Evolutionary conservation across 345 rosid genomes (phyloP).

Genomic region (Clausena lansium): DNA sequence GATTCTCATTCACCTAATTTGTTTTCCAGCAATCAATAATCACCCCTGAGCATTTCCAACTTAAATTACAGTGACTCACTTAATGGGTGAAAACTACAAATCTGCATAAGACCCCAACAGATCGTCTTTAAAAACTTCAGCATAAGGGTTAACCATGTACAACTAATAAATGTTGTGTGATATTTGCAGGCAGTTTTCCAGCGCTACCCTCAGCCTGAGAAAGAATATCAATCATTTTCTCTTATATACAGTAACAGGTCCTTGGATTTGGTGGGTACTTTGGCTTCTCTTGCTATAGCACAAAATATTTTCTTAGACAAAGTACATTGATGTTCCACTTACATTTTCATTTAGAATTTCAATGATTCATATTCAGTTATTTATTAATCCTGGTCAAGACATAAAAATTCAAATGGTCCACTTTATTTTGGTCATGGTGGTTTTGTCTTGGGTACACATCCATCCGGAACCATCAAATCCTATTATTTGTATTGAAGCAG

Average conservation of each 20-base stretch:
- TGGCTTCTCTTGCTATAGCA: slow-evolving; percentile 6
- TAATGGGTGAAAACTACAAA: neutral
- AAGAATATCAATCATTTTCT: slow-evolving; percentile 80
- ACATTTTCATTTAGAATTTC: neutral
- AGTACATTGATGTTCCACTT: neutral
- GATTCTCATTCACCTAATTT: neutral
- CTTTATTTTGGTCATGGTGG: neutral
- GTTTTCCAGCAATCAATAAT: neutral
- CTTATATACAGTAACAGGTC: slow-evolving; percentile 71
- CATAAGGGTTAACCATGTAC: neutral
- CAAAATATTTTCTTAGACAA: neutral
- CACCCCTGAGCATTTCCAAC: neutral
- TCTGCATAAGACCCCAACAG: neutral
- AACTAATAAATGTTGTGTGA: neutral
- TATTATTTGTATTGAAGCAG: neutral
- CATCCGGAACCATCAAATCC: neutral
- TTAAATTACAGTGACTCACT: neutral
- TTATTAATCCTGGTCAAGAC: neutral
- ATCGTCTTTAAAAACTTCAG: neutral
- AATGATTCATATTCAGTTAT: neutral
- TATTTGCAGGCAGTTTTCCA: slow-evolving; percentile 64
- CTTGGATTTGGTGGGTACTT: slow-evolving; percentile 59
- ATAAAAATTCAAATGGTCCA: neutral
- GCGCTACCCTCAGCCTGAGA: slow-evolving; percentile 70
- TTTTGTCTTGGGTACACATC: neutral